These are phyloP conservation scores for Punica granatum DNA, from an alignment of 345 rosid species.

Conservation along the genomic window DNA sequence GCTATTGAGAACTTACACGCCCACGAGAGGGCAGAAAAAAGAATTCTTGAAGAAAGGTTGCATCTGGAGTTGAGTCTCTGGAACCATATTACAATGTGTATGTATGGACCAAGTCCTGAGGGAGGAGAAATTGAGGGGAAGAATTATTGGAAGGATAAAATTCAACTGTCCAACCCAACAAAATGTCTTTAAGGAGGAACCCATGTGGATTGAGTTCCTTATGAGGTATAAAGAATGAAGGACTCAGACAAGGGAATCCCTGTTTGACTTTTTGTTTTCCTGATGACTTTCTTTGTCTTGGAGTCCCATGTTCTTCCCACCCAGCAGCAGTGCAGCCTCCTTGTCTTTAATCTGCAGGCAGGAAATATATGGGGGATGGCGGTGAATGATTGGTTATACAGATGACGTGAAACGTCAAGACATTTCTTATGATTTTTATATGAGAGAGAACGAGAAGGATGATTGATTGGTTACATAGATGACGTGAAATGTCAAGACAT, in stretches of 20 bases:
- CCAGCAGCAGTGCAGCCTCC: constrained; percentile 58
- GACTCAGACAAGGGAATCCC: constrained; percentile 56
- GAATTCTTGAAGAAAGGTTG: neutral
- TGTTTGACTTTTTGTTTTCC: constrained; percentile 48
- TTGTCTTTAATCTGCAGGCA: constrained; percentile 64
- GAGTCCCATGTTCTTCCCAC: constrained; percentile 17
- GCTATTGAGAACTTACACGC: neutral
- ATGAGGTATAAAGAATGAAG: neutral
- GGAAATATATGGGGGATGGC: too few species aligned
- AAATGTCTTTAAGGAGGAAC: neutral
- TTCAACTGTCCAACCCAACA: neutral
- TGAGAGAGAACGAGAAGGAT: neutral
- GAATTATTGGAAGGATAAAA: constrained; percentile 7
- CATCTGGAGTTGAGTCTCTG: neutral
- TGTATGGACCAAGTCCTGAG: neutral
- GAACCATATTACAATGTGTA: constrained; percentile 1
- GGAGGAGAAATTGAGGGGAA: neutral
- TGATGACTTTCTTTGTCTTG: constrained; percentile 73
- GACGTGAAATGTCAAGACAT: neutral
- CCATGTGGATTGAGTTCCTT: neutral
- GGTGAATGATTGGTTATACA: too few species aligned
- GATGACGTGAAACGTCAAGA: neutral
- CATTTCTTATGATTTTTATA: neutral
- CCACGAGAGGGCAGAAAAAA: neutral
- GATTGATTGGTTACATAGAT: neutral